These are phyloP conservation scores for Martiniozyma abietophila DNA, from an alignment of 805 yeast species.

Conservation along the genomic window DNA sequence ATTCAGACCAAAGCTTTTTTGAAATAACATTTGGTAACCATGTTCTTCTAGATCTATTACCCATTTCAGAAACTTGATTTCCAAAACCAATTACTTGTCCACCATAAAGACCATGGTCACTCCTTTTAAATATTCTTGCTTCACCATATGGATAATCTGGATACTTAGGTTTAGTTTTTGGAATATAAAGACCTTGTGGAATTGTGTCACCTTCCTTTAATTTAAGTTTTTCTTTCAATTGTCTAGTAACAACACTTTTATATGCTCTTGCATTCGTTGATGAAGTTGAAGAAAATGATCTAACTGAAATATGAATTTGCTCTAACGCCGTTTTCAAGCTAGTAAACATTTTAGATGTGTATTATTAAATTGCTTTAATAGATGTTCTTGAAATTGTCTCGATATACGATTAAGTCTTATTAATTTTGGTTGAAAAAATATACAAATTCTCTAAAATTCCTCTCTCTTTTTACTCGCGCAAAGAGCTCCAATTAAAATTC, in stretches of 20 bases:
- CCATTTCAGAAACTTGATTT: constrained; percentile 65
- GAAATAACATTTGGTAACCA: constrained; percentile 78
- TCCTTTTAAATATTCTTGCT: constrained; percentile 67
- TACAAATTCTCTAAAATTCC: no score
- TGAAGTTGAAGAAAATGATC: constrained; percentile 18
- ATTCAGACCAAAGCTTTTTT: constrained; percentile 77
- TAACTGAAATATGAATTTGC: no score
- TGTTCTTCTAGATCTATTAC: constrained; percentile 59
- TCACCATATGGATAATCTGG: constrained; percentile 79
- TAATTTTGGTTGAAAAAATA: no score
- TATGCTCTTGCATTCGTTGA: constrained; percentile 21
- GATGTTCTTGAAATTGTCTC: no score
- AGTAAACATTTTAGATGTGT: no score
- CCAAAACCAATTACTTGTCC: constrained; percentile 77
- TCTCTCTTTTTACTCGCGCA: no score
- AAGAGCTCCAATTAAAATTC: no score
- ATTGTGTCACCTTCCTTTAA: constrained; percentile 45
- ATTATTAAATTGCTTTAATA: no score
- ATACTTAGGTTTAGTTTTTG: constrained; percentile 33
- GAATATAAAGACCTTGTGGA: constrained; percentile 33
- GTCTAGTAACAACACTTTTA: constrained; percentile 38
- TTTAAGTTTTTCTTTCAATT: constrained; percentile 33
- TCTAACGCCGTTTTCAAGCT: neutral
- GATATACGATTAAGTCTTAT: no score
- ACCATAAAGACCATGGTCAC: constrained; percentile 84